phyloP scores from a whole-genome alignment of 257 asterid species.

The Phtheirospermum japonicum region DNA sequence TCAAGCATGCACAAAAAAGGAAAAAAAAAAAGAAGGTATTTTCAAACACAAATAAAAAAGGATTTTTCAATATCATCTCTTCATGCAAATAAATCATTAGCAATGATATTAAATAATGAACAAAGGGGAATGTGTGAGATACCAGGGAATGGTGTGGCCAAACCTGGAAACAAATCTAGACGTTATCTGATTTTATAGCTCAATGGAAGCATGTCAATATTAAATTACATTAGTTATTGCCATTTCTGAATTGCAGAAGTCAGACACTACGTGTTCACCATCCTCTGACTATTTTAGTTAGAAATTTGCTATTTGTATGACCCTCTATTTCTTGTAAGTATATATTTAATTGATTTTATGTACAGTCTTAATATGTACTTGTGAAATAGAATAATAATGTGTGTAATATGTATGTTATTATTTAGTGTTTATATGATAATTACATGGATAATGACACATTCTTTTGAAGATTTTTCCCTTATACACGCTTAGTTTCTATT shows the following conservation, averaged over 20 bases:
- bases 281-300: background rate
- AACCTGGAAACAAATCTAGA: constrained; percentile 23
- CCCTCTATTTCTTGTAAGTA: too few species aligned
- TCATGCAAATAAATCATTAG: background rate
- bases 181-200: constrained; percentile 20
- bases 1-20: background rate
- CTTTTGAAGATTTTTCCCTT: too few species aligned
- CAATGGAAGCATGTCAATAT: constrained; percentile 10
- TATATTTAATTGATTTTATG: too few species aligned
- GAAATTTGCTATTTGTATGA: background rate
- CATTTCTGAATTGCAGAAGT: constrained; percentile 5
- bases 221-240: constrained; percentile 8
- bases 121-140: constrained; percentile 2
- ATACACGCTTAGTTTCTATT: too few species aligned
- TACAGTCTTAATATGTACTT: too few species aligned
- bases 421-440: too few species aligned
- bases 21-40: background rate
- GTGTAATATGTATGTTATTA: too few species aligned
- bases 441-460: too few species aligned
- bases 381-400: too few species aligned
- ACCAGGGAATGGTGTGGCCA: background rate
- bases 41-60: too few species aligned
- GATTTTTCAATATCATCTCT: background rate
- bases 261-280: constrained; percentile 6
- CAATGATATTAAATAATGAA: background rate